Evolutionary conservation across 2,329 filamentous ascomycete species (phyloP).

Genomic region (Monosporascus cannonballus): DNA sequence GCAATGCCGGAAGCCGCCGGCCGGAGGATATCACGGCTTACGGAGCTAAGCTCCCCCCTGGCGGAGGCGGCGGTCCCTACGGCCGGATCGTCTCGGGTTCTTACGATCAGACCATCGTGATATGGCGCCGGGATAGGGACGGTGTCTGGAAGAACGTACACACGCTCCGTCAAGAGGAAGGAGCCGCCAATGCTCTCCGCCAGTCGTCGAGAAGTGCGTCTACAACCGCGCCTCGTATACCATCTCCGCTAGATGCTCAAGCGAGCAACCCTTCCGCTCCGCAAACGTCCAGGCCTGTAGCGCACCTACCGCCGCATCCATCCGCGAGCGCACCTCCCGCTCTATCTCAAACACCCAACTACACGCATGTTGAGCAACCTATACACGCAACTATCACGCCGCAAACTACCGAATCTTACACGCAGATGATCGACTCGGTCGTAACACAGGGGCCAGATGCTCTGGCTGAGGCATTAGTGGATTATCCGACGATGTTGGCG

Average conservation of each 20-base stretch:
- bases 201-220: slow-evolving; percentile 8
- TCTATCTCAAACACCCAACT: slow-evolving; percentile 18
- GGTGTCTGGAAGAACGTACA: slow-evolving; percentile 80
- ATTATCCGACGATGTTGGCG: slow-evolving; percentile 42
- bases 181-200: slow-evolving; percentile 43
- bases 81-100: slow-evolving; percentile 95
- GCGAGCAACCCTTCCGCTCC: slow-evolving; percentile 2
- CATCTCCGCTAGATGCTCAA: slow-evolving; percentile 9
- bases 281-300: slow-evolving; percentile 6
- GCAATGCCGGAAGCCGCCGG: slow-evolving; percentile 67
- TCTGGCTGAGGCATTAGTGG: slow-evolving; percentile 38
- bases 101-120: slow-evolving; percentile 92
- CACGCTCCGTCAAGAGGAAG: slow-evolving; percentile 68
- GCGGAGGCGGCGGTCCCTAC: slow-evolving; percentile 82
- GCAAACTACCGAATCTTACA: slow-evolving; percentile 36
- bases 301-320: slow-evolving; percentile 12
- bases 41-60: slow-evolving; percentile 82
- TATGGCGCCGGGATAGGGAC: slow-evolving; percentile 83
- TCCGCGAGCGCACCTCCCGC: slow-evolving; percentile 19
- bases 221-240: slow-evolving; percentile 7
- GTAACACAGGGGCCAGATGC: slow-evolving; percentile 44
- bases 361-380: slow-evolving; percentile 25
- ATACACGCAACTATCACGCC: slow-evolving; percentile 26
- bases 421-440: slow-evolving; percentile 45
- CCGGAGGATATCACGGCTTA: slow-evolving; percentile 73